These are phyloP conservation scores for Stentor roeselii DNA, from an alignment of 73 alveolate species.

Conservation along the genomic window DNA sequence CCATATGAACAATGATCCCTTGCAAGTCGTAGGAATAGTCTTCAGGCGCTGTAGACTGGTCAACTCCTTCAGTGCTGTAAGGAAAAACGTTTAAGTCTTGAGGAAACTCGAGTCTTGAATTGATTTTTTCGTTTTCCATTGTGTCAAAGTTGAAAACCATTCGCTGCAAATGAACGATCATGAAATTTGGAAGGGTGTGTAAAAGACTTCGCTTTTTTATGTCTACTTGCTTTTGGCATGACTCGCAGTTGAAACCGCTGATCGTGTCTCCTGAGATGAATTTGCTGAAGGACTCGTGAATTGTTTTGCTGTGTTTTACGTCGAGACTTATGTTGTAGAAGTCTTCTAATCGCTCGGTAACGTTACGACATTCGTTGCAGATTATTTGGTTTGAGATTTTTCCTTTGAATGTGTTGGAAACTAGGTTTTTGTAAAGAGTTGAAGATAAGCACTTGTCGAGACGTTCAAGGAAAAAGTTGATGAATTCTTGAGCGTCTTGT, in stretches of 20 bases:
- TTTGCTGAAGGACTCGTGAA: constrained; percentile 85
- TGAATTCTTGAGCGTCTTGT: constrained; percentile 96
- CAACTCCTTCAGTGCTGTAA: constrained; percentile 67
- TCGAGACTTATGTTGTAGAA: constrained; percentile 85
- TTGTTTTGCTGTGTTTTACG: constrained; percentile 85
- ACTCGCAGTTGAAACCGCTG: constrained; percentile 89
- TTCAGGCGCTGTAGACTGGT: constrained; percentile 34
- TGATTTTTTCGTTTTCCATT: constrained; percentile 86
- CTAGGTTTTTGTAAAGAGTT: constrained; percentile 78
- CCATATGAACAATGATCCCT: constrained; percentile 93
- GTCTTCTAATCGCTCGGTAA: constrained; percentile 73
- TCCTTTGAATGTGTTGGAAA: constrained; percentile 92
- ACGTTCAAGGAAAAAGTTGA: constrained; percentile 90
- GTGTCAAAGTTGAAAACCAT: constrained; percentile 92
- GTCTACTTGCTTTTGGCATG: constrained; percentile 88
- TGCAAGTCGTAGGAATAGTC: constrained; percentile 60
- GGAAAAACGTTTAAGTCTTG: constrained; percentile 76
- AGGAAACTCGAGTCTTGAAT: constrained; percentile 95
- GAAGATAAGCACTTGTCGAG: constrained; percentile 82
- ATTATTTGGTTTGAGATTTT: constrained; percentile 82
- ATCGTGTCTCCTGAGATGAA: constrained; percentile 80
- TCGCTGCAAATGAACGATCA: constrained; percentile 92
- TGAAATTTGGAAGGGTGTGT: constrained; percentile 89
- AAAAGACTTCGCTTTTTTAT: constrained; percentile 81
- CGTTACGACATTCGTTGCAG: constrained; percentile 82